Conservation (phyloP, 306 rosid genomes). For the Acacia crassicarpa region DNA sequence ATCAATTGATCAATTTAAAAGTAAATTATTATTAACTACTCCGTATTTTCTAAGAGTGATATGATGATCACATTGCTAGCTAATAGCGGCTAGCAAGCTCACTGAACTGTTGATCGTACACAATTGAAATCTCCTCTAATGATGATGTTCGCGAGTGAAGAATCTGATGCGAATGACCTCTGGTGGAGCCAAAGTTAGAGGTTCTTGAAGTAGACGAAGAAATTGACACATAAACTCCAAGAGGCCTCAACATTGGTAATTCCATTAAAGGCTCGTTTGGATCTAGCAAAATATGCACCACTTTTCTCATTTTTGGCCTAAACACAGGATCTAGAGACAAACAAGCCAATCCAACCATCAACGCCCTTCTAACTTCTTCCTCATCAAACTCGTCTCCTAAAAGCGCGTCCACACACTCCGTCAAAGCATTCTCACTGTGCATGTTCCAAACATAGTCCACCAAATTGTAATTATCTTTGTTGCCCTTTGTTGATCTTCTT, state of each 20-base stretch:
- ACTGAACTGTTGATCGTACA: background rate
- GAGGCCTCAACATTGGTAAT: conserved; percentile 39
- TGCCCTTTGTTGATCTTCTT: conserved; percentile 50
- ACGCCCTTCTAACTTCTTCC: conserved; percentile 45
- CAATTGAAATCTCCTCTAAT: background rate
- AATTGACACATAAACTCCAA: conserved; percentile 42
- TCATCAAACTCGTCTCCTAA: conserved; percentile 34
- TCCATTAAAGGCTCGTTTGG: conserved; percentile 48
- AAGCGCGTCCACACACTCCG: conserved; percentile 47
- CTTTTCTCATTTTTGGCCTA: conserved; percentile 59
- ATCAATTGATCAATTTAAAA: background rate
- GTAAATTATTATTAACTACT: background rate
- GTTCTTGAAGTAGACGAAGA: conserved; percentile 35
- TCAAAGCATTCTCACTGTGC: conserved; percentile 34
- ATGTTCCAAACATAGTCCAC: conserved; percentile 54
- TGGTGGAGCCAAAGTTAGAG: conserved; percentile 28
- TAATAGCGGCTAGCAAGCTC: background rate
- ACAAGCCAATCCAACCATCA: conserved; percentile 63
- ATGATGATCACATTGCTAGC: background rate
- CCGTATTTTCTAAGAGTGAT: background rate
- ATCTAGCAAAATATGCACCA: conserved; percentile 48
- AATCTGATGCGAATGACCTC: background rate
- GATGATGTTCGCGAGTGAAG: conserved; percentile 17
- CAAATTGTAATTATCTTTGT: conserved; percentile 38
- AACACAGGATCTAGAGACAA: conserved; percentile 42